Conservation (phyloP, 2,329 filamentous ascomycete species). For the Zopfia rhizophila region DNA sequence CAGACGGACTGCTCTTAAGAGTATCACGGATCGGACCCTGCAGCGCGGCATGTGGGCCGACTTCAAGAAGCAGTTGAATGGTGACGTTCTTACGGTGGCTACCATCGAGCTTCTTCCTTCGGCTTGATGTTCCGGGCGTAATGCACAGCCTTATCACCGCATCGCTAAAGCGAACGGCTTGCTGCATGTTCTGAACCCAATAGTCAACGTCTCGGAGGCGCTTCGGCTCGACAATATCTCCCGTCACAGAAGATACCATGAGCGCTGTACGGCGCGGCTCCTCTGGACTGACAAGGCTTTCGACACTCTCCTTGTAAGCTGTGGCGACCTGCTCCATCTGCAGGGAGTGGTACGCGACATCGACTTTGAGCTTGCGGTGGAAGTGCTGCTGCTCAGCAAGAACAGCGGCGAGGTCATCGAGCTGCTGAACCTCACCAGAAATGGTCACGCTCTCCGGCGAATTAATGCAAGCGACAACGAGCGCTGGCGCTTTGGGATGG, state of each 20-base stretch:
- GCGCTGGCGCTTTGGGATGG: too few species aligned
- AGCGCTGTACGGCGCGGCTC: conserved; percentile 5
- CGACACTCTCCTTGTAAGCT: conserved; percentile 7
- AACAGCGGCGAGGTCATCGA: conserved; percentile 39
- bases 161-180: conserved; percentile 43
- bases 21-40: conserved; percentile 33
- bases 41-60: conserved; percentile 48
- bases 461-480: conserved; percentile 44
- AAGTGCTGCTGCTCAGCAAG: conserved; percentile 53
- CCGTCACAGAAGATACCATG: conserved; percentile 10
- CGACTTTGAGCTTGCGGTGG: conserved; percentile 52
- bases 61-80: conserved; percentile 42
- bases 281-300: conserved; percentile 27
- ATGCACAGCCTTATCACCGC: conserved; percentile 7
- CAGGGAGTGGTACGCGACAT: conserved; percentile 57
- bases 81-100: conserved; percentile 52
- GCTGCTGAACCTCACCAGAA: conserved; percentile 54
- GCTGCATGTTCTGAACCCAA: conserved; percentile 51
- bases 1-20: not conserved
- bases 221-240: not conserved
- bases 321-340: conserved; percentile 45
- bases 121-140: not conserved
- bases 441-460: conserved; percentile 56
- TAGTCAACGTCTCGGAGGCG: conserved; percentile 15
- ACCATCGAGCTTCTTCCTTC: conserved; percentile 3